phyloP scores from a whole-genome alignment of 345 rosid genomes.

The Eucalyptus cloeziana region DNA sequence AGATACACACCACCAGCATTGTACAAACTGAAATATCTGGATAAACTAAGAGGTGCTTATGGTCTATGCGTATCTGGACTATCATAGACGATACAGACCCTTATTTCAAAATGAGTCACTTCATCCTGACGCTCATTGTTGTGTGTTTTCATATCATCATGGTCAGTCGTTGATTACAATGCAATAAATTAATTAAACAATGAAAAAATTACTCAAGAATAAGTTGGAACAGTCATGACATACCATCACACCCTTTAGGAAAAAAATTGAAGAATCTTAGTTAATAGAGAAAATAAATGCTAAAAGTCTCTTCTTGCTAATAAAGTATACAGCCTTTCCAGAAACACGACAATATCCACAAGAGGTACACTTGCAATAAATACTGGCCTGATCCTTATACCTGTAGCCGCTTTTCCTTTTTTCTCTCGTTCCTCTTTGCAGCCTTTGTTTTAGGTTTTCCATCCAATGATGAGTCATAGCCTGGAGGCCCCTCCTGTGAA shows the following conservation, averaged over 20 bases:
- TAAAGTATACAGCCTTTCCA: background rate
- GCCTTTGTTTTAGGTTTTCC: slow-evolving; percentile 75
- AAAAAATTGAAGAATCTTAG: background rate
- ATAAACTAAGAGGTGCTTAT: background rate
- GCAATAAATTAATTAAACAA: background rate
- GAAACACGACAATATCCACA: background rate
- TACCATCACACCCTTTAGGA: background rate
- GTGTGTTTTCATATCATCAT: background rate
- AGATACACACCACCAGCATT: background rate
- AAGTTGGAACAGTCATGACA: background rate
- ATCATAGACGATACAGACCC: background rate
- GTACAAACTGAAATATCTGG: background rate
- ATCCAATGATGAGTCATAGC: slow-evolving; percentile 51
- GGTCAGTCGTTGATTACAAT: background rate
- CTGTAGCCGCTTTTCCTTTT: slow-evolving; percentile 86
- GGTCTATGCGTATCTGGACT: background rate
- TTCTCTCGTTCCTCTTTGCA: slow-evolving; percentile 74
- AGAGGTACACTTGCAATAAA: background rate
- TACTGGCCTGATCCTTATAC: slow-evolving; percentile 7
- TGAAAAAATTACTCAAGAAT: background rate
- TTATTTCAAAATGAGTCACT: background rate
- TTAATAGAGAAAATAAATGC: background rate
- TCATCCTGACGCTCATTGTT: background rate
- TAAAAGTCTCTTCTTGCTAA: background rate
- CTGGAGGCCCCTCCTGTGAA: slow-evolving; percentile 60